These are phyloP conservation scores for Paramarasmius palmivorus DNA, from an alignment of 1,284 basidiomycete genomes.

Conservation along the genomic window DNA sequence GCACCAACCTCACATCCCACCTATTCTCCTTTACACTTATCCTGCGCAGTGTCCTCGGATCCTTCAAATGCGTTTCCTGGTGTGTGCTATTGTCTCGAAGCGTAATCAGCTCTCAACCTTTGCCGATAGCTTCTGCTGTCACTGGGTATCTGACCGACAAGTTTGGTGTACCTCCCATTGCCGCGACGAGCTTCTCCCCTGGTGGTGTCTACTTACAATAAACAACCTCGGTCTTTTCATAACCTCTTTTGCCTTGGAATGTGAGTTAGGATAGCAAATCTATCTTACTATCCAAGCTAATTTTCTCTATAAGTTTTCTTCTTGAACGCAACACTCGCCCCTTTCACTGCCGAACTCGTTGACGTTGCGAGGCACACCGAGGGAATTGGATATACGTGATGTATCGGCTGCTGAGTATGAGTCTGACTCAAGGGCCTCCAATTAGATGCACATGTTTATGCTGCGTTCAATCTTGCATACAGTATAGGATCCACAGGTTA, in stretches of 20 bases:
- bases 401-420: too few relatives aligned
- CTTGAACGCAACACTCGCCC: conserved; percentile 54
- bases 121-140: conserved; percentile 66
- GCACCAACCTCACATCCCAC: too few relatives aligned
- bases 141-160: conserved; percentile 64
- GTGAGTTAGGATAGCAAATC: conserved; percentile 19
- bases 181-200: conserved; percentile 56
- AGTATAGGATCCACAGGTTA: conserved; percentile 57
- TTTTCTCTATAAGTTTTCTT: conserved; percentile 55
- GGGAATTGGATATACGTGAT: conserved; percentile 65
- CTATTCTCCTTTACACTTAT: too few relatives aligned
- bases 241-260: conserved; percentile 51
- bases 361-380: conserved; percentile 51
- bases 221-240: conserved; percentile 63
- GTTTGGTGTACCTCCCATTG: conserved; percentile 61
- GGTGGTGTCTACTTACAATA: conserved; percentile 63
- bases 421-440: too few relatives aligned
- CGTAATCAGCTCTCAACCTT: too few relatives aligned
- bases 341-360: conserved; percentile 65
- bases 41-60: too few relatives aligned
- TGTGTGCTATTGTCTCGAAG: too few relatives aligned
- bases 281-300: neutral
- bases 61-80: too few relatives aligned
- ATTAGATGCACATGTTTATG: conserved; percentile 64
- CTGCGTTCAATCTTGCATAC: conserved; percentile 69